Conservation (phyloP, 2,329 filamentous ascomycete species). For the Ophiocordyceps camponoti-floridani region DNA sequence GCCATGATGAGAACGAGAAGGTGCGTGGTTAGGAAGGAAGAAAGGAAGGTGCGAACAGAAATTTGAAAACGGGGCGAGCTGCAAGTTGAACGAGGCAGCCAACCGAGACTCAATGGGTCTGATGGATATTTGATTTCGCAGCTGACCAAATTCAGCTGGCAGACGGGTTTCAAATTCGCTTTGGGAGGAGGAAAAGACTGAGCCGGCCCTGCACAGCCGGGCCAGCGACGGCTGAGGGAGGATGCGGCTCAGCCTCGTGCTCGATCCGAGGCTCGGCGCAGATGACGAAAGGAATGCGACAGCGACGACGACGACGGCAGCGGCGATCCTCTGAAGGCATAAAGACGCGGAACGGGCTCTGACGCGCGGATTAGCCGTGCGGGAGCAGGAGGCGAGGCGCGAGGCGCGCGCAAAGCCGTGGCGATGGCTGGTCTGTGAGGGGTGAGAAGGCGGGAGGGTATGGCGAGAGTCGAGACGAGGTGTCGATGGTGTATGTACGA, state of each 20-base stretch:
- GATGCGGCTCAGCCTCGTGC: background rate
- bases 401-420: background rate
- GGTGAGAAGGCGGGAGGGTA: background rate
- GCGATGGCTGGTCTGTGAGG: background rate
- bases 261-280: background rate
- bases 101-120: background rate
- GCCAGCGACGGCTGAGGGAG: background rate
- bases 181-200: background rate
- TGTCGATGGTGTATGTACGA: too few relatives aligned
- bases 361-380: background rate
- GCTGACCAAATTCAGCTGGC: background rate
- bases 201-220: background rate
- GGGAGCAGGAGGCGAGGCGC: background rate
- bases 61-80: background rate
- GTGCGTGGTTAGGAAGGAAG: background rate
- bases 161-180: background rate
- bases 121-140: background rate
- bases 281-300: background rate
- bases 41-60: background rate
- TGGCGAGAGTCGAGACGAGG: too few relatives aligned
- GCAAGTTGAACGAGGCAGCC: background rate
- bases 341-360: background rate
- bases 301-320: background rate
- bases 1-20: slow-evolving; percentile 6
- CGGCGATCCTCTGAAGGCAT: background rate